A percentile compares a stretch with the other conserved stretches of the same genome.
phyloP scores from a whole-genome alignment of 257 asterid species.

The Parsonsia alboflavescens region DNA sequence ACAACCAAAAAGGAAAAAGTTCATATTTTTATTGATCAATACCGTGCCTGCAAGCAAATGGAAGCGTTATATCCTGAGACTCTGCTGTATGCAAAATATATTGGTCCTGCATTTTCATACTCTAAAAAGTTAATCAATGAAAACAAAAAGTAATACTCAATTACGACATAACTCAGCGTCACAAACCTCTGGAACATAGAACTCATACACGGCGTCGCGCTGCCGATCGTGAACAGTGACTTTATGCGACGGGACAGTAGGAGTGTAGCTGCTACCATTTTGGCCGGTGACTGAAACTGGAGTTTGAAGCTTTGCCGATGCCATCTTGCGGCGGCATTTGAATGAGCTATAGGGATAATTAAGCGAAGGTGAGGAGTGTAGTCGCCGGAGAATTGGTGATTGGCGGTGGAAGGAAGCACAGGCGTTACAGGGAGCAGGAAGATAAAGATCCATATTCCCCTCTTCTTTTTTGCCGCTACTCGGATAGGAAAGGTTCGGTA shows the following conservation, averaged over 20 bases:
- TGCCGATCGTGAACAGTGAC: conserved; percentile 38
- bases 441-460: conserved; percentile 22
- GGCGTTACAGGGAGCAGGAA: conserved; percentile 14
- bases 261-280: conserved; percentile 20
- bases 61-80: conserved; percentile 72
- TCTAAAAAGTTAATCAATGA: background rate
- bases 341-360: conserved; percentile 9
- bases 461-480: background rate
- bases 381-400: conserved; percentile 14
- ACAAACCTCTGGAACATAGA: conserved; percentile 35
- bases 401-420: conserved; percentile 7
- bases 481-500: conserved; percentile 16
- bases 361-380: conserved; percentile 1
- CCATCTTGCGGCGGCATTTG: conserved; percentile 7
- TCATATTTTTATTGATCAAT: conserved; percentile 29
- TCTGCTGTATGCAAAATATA: conserved; percentile 92
- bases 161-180: background rate
- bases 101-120: conserved; percentile 61
- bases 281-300: conserved; percentile 19
- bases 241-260: conserved; percentile 32
- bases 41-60: conserved; percentile 98
- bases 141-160: background rate
- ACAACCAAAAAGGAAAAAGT: background rate
- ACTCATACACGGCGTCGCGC: conserved; percentile 29
- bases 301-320: conserved; percentile 20